A percentile compares a stretch with the other conserved stretches of the same genome.
Conservation (phyloP, 768 basidiomycete genomes). For the Agaricus sinodeliciosus region DNA sequence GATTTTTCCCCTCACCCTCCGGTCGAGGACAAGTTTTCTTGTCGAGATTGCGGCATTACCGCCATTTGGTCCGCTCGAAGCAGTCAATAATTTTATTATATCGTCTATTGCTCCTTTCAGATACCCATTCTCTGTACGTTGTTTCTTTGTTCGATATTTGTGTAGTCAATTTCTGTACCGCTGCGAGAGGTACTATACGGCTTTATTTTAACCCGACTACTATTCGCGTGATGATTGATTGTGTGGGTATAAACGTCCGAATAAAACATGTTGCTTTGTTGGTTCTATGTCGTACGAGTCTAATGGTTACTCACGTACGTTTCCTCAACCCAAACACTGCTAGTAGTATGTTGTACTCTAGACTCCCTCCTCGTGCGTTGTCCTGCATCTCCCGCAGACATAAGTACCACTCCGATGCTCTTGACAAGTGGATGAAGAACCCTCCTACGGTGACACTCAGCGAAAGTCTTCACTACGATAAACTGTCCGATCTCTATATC, state of each 20-base stretch:
- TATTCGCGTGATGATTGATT: not conserved
- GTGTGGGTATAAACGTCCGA: constrained; percentile 2
- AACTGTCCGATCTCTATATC: constrained; percentile 55
- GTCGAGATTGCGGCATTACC: not conserved
- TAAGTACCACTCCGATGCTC: constrained; percentile 12
- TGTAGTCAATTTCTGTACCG: not conserved
- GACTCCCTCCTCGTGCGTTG: not conserved
- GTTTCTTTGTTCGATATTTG: not conserved
- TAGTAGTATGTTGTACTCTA: not conserved
- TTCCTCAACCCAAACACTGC: not conserved
- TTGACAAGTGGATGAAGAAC: constrained; percentile 48
- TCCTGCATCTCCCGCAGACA: not conserved
- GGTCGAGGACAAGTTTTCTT: not conserved
- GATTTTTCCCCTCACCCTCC: constrained; percentile 35
- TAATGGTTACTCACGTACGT: not conserved
- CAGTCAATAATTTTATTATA: constrained; percentile 4
- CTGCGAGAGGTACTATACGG: not conserved
- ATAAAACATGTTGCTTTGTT: not conserved
- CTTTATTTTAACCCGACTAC: constrained; percentile 1
- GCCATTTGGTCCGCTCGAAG: not conserved
- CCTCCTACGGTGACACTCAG: constrained; percentile 38
- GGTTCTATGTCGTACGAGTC: not conserved
- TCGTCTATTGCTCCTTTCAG: constrained; percentile 5
- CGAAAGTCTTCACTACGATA: constrained; percentile 50
- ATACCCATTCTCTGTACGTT: not conserved